Base-by-base conservation (phyloP, 1,139 yeast species). In the Yamadazyma diospyri region DNA sequence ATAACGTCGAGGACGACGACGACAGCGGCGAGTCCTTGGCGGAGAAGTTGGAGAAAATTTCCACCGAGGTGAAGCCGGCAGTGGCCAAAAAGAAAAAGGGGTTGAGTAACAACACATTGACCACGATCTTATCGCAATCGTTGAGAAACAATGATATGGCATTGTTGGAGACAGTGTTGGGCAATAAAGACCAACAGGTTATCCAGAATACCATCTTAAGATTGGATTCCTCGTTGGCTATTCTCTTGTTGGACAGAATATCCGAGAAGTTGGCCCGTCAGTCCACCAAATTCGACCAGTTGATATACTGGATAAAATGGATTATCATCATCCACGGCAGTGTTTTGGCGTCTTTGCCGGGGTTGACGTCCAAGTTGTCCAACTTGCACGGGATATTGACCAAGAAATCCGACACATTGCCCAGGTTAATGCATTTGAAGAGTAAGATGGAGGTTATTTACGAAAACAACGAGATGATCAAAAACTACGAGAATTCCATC, bases 281-380 rank as follows among this genome's bases (percentile, higher is more conserved):
- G 47, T 53, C 69, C 10, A 54, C 60, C 12, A 75, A 87, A 45
- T 88, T 88, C 42, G 85, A 82, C 24, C 81, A 80, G 40, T 68
- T 92, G 42, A 81, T 83, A 43, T 71, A 78, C 31, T 92, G 99
- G 99, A 80, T 89, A 44, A 86, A 89, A 55, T 89, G 97, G 94
- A 81, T 88, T 32, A 68, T 94, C 50, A 81, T 92, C 29, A 78
- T 84, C 24, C 98, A 94, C 55, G 98, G 98, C 25, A 92, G 94
- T 2, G 64, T 71, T 11, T 62, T 81, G 34, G 73, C 83, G 17
- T 72, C 83, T 12, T 65, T 84, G 36, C 89, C 95, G 28, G 80
- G 83, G 43, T 68, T 84, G 41, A 67, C 76, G 41, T 64, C 72
- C 31, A 78, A 85, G 27, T 64, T 94, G 39, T 78, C 94, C 4